Conservation (phyloP, 441 rosid species). For the Adansonia rubrostipa region DNA sequence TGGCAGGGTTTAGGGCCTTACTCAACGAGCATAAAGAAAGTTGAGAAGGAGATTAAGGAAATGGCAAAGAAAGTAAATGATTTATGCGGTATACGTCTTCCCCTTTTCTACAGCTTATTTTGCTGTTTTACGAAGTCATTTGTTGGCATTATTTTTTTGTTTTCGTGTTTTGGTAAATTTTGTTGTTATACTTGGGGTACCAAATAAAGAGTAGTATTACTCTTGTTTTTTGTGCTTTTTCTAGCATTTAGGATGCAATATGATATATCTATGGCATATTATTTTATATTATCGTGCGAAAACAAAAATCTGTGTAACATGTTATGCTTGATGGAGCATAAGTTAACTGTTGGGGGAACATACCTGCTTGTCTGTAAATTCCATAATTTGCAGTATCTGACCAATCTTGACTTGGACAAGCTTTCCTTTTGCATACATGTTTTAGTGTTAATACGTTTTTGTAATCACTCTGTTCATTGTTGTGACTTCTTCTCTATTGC, state of each 20-base stretch:
- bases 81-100: constrained; percentile 63
- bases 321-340: not conserved
- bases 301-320: not conserved
- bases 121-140: not conserved
- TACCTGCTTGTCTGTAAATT: not conserved
- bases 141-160: not conserved
- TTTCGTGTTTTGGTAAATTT: constrained; percentile 1
- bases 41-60: constrained; percentile 88
- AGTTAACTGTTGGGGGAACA: not conserved
- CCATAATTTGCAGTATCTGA: not conserved
- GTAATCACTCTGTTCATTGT: not conserved
- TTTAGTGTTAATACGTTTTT: not conserved
- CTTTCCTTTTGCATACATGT: not conserved
- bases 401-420: not conserved
- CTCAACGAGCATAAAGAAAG: constrained; percentile 82
- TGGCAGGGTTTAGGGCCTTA: constrained; percentile 73
- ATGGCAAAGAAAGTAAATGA: constrained; percentile 91
- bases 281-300: not conserved
- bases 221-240: not conserved
- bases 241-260: not conserved
- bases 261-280: not conserved
- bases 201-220: not conserved
- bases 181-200: not conserved
- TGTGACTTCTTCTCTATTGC: not conserved
- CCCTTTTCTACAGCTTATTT: not conserved